Percentiles rank a stretch among this genome's conserved stretches.
Evolutionary conservation across 2,329 filamentous ascomycete genomes (phyloP).

Genomic region (Eutypa lata): DNA sequence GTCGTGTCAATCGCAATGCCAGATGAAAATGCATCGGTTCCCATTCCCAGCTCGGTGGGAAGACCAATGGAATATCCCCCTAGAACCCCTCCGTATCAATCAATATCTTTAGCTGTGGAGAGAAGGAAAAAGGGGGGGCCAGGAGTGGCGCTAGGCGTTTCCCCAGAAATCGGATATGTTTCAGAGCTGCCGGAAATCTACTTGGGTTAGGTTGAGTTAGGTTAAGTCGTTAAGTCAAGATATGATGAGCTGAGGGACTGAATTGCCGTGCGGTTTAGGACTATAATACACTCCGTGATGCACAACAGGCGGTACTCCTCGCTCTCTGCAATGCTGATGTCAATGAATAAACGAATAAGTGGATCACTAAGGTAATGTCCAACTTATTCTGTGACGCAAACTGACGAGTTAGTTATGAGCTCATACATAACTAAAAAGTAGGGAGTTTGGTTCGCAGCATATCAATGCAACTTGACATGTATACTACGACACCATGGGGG

Average conservation of each 20-base stretch:
- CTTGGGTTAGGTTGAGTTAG: too few relatives aligned
- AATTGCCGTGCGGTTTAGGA: neutral
- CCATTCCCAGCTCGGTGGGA: neutral
- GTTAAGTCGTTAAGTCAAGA: too few relatives aligned
- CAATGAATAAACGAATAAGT: neutral
- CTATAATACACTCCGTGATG: neutral
- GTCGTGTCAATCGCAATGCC: slow-evolving; percentile 4
- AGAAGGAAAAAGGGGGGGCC: neutral
- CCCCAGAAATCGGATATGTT: slow-evolving; percentile 1
- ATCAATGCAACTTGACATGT: neutral
- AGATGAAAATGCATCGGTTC: neutral
- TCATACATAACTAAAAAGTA: neutral
- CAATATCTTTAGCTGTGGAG: neutral
- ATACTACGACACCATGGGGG: neutral
- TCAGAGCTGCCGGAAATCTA: neutral
- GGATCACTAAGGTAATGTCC: neutral
- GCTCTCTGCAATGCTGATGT: neutral
- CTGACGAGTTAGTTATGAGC: neutral
- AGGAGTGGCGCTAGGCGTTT: neutral
- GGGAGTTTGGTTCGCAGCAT: neutral
- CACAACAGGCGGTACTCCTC: neutral
- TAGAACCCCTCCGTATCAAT: neutral
- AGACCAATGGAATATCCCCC: neutral
- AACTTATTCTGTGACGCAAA: neutral
- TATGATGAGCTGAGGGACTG: neutral